A percentile compares a stretch with the other conserved stretches of the same genome.
phyloP scores from a whole-genome alignment of 257 asterid species.

The Solanum corneliomulleri region DNA sequence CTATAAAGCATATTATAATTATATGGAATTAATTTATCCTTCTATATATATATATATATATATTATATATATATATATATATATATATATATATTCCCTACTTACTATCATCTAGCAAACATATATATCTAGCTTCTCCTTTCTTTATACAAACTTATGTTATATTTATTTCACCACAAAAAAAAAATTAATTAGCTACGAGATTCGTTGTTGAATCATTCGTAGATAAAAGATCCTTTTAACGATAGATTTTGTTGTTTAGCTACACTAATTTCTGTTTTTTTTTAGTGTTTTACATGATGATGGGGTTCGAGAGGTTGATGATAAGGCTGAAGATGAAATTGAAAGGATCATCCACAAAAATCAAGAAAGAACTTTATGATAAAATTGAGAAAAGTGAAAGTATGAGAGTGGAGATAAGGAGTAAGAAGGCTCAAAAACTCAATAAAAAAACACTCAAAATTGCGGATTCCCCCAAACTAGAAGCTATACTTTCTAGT shows the following conservation, averaged over 20 bases:
- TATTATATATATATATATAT: neutral
- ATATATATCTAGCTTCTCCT: neutral
- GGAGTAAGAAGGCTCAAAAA: conserved; percentile 66
- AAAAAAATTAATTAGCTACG: neutral
- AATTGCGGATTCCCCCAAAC: conserved; percentile 72
- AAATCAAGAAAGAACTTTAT: conserved; percentile 29
- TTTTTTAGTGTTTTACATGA: neutral
- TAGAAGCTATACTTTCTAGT: conserved; percentile 36
- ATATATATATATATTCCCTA: neutral
- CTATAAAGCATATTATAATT: neutral
- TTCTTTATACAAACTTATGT: neutral
- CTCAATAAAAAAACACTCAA: conserved; percentile 53
- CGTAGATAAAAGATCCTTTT: neutral
- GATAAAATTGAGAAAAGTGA: conserved; percentile 73
- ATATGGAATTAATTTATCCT: neutral
- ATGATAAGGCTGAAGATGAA: conserved; percentile 42
- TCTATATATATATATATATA: neutral
- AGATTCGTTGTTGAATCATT: neutral
- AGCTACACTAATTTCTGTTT: neutral
- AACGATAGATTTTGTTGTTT: neutral
- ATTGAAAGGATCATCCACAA: conserved; percentile 11
- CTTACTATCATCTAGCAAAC: neutral
- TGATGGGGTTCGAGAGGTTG: conserved; percentile 34
- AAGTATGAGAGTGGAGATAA: conserved; percentile 71
- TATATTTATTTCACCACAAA: neutral